A percentile compares a stretch with the other conserved stretches of the same genome.
These are phyloP conservation scores for Sanghuangporus baumii DNA, from an alignment of 1,284 basidiomycete species.

Conservation along the genomic window DNA sequence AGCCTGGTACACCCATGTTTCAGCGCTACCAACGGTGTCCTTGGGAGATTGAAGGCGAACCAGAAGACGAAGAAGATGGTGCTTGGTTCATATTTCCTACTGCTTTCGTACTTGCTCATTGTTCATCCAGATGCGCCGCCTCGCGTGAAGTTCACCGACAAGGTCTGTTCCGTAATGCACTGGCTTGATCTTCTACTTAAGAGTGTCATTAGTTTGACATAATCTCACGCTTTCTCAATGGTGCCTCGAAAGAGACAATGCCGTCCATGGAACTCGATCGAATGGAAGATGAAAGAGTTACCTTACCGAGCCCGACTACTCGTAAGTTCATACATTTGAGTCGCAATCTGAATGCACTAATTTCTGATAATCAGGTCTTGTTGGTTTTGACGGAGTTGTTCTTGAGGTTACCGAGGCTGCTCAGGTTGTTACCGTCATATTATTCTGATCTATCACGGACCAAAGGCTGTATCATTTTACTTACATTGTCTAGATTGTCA, in stretches of 20 bases:
- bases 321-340: conserved; percentile 38
- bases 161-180: conserved; percentile 35
- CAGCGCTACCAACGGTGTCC: conserved; percentile 86
- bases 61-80: conserved; percentile 77
- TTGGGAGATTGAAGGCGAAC: conserved; percentile 73
- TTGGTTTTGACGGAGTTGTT: conserved; percentile 80
- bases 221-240: conserved; percentile 68
- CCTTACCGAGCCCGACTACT: conserved; percentile 66
- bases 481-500: background rate
- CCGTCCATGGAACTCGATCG: conserved; percentile 85
- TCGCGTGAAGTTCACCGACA: conserved; percentile 59
- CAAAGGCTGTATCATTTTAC: background rate
- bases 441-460: conserved; percentile 45
- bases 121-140: conserved; percentile 55
- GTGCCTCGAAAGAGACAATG: conserved; percentile 47
- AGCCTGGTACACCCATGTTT: conserved; percentile 85
- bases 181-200: background rate
- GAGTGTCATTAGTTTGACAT: conserved; percentile 52
- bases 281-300: conserved; percentile 73
- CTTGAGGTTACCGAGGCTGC: conserved; percentile 75
- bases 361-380: conserved; percentile 41
- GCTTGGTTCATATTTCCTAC: conserved; percentile 5
- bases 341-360: background rate
- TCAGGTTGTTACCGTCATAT: conserved; percentile 66
- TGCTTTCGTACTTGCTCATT: conserved; percentile 13